Evolutionary conservation across 768 basidiomycete genomes (phyloP).

Genomic region (Mycena olivaceomarginata): DNA sequence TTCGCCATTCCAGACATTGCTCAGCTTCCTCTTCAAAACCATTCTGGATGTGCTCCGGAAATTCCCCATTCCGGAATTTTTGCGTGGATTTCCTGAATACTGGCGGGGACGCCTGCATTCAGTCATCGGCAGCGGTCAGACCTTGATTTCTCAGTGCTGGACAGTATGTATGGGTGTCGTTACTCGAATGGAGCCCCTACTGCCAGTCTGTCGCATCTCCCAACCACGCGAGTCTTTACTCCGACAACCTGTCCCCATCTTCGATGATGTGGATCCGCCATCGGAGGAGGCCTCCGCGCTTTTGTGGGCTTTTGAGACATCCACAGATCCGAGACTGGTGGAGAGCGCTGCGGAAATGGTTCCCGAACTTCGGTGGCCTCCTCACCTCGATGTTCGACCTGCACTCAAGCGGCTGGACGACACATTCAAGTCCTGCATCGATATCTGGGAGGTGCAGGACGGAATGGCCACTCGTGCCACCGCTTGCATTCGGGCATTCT

Average conservation of each 20-base stretch:
- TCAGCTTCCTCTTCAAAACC: not conserved
- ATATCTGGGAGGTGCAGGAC: not conserved
- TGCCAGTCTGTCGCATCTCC: not conserved
- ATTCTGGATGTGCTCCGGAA: not conserved
- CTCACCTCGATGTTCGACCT: not conserved
- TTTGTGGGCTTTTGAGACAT: slow-evolving; percentile 6
- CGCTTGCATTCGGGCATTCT: slow-evolving; percentile 1
- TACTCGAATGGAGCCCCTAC: not conserved
- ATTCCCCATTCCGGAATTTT: not conserved
- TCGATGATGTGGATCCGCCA: too few relatives aligned
- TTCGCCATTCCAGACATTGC: slow-evolving; percentile 1
- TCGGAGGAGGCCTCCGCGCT: not conserved
- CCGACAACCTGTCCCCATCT: not conserved
- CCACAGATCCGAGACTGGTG: not conserved
- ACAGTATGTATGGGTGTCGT: not conserved
- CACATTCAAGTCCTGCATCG: not conserved
- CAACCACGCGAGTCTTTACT: too few relatives aligned
- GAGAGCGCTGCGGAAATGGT: not conserved
- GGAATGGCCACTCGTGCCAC: not conserved
- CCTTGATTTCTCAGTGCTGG: not conserved
- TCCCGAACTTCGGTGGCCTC: not conserved
- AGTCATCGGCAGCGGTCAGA: too few relatives aligned
- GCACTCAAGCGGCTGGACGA: not conserved
- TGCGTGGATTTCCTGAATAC: not conserved
- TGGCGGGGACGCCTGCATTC: not conserved